phyloP scores from a whole-genome alignment of 2,329 filamentous ascomycete genomes.

The Orbilia quercus region DNA sequence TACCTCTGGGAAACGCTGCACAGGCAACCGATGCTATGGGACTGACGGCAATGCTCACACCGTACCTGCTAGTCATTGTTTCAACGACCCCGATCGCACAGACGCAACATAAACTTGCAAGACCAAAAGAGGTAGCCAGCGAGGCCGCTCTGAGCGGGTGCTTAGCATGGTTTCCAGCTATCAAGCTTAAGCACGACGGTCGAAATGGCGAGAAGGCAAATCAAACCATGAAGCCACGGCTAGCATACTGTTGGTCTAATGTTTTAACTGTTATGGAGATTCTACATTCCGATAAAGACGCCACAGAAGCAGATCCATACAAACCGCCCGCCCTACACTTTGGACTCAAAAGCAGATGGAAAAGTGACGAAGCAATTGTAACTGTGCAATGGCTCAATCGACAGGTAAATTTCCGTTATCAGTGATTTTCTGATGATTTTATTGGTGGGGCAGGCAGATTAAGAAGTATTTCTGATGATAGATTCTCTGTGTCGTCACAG shows the following conservation, averaged over 20 bases:
- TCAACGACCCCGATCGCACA: conserved; percentile 96
- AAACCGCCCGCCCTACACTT: conserved; percentile 84
- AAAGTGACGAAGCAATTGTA: conserved; percentile 92
- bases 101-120: conserved; percentile 91
- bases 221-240: conserved; percentile 80
- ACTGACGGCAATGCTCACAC: conserved; percentile 92
- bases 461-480: conserved; percentile 67
- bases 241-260: conserved; percentile 99
- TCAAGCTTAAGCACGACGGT: conserved; percentile 78
- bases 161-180: conserved; percentile 95
- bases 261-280: conserved; percentile 88
- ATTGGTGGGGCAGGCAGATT: conserved; percentile 14
- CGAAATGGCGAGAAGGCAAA: conserved; percentile 75
- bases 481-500: conserved; percentile 88
- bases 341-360: conserved; percentile 85
- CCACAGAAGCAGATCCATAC: conserved; percentile 73
- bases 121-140: conserved; percentile 88
- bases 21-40: conserved; percentile 87
- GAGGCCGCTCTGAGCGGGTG: conserved; percentile 94
- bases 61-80: conserved; percentile 94
- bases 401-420: conserved; percentile 56
- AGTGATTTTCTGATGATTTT: not conserved
- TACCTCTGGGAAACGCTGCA: conserved; percentile 94
- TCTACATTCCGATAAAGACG: conserved; percentile 74
- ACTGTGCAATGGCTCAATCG: conserved; percentile 94